Base-by-base conservation (phyloP, 2,329 filamentous ascomycete species). In the Leptoxyphium fumago region DNA sequence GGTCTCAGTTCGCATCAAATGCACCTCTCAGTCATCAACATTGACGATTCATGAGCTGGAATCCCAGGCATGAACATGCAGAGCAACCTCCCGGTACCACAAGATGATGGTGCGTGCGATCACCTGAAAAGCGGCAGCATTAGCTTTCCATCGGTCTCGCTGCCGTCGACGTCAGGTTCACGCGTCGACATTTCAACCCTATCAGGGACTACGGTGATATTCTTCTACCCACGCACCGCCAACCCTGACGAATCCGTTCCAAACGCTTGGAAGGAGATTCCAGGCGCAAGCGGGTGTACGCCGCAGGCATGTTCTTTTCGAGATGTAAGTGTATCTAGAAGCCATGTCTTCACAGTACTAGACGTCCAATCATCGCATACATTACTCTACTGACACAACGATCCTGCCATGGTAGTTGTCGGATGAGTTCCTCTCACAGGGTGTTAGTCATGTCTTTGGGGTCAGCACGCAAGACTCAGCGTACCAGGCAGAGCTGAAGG, bases 241-340 rank as follows among this genome's bases (percentile, higher is more conserved):
- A 63, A 58, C 2, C 63, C 61, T 10, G 53, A 59, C 46, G 64
- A 69, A 47, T 59, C 51, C 1, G 59, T 68, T n/a, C 58, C 64
- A 38, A 57, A 62, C 26, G 53, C 57, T 10, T 68, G 63, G 64
- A 64, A 68, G 50, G 48, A 55, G 13, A 67, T 67, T 43, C 64
- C 64, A 4, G 64, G 66, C 26, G 65, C 65, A 7, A 53, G 64
- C 45, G 65, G 65, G 43, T 69, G 64, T 51, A 67, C 66, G 11
- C 63, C 64, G 5, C 64, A 67, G 55, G 64, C 65, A 11, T 67
- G 66, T 52, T 61, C 60, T 10, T 68, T 69, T 55, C 61, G 62
- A 18, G 63, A 67, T 48, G 46, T 49, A 3, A 18, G 18, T 38
- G 30, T 26, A n/a, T 43, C 17, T n/a, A 9, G 34, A 38, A 17